phyloP scores from a whole-genome alignment of 2,329 filamentous ascomycete genomes.

The Aplosporella prunicola region DNA sequence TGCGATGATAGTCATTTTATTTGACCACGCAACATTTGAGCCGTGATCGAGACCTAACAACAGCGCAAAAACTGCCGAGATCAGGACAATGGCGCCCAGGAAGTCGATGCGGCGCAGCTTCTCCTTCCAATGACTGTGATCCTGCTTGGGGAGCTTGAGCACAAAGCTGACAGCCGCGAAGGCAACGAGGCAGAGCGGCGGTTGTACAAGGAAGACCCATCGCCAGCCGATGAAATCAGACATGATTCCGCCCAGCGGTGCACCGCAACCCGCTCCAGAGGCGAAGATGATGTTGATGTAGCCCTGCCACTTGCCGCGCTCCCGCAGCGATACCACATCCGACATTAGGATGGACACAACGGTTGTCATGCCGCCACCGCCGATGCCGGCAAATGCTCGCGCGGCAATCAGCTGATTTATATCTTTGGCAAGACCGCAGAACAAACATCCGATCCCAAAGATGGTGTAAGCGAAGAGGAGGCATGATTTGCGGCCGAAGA shows the following conservation, averaged over 20 bases:
- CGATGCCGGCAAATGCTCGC: constrained; percentile 54
- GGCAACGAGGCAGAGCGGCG: constrained; percentile 57
- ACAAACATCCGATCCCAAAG: constrained; percentile 55
- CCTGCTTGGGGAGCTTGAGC: constrained; percentile 51
- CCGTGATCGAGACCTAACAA: constrained; percentile 64
- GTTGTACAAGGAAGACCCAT: constrained; percentile 65
- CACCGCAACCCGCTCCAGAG: constrained; percentile 57
- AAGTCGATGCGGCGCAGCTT: constrained; percentile 66
- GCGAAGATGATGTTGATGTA: constrained; percentile 65
- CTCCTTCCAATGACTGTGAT: constrained; percentile 52
- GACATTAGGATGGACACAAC: constrained; percentile 61
- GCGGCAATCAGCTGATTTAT: constrained; percentile 59
- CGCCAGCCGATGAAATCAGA: constrained; percentile 67
- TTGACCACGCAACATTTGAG: constrained; percentile 60
- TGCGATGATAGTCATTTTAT: constrained; percentile 48
- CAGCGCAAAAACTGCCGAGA: constrained; percentile 55
- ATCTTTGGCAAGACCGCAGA: constrained; percentile 53
- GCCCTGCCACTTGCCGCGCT: constrained; percentile 66
- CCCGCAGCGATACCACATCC: constrained; percentile 59
- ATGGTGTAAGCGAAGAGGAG: constrained; percentile 55
- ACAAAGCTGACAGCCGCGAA: constrained; percentile 54
- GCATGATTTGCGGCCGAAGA: constrained; percentile 59
- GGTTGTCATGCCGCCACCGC: constrained; percentile 63
- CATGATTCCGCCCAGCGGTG: constrained; percentile 60
- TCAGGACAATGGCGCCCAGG: constrained; percentile 56